Base-by-base conservation (phyloP, 352 stramenopile genomes). In the Phytophthora pinifolia region DNA sequence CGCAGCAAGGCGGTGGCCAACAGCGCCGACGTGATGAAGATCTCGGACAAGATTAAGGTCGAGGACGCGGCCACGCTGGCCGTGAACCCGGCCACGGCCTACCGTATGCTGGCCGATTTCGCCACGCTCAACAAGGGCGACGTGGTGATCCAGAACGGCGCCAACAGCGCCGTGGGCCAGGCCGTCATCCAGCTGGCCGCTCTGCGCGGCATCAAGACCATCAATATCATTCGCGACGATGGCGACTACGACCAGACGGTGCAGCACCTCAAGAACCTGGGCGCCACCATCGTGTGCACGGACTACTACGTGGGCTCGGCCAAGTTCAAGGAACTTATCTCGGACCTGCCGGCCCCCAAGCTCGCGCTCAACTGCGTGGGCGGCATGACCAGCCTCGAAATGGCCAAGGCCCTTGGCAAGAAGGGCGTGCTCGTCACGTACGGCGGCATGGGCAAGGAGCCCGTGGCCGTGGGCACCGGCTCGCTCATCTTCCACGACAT, bases 71-170 rank as follows among this genome's bases (percentile, higher is more conserved):
- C 86, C 6, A 89, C 81, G 36, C 59, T 97, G 12, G 45, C 83
- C 2, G 80, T 95, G 48, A 96, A 95, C 70, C 83, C 88, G 22
- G 75, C 79, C 18, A 94, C 88, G 8, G 88, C 89, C 7, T 94
- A 92, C 67, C 81, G 88, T 38, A 64, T 97, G 59, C 71, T 97
- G 37, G 67, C 72, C 4, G 89, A 97, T 72, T 96, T 96, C 63
- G 68, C 70, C 32, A 65, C 65, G 49, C 78, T 97, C 42, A 64
- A 70, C 47, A 70, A 70, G 57, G 88, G 89, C 48, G 89, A 97
- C 63, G 78, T 90, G 25, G 49, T 97, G 39, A 96, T 96, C 60
- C 89, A 97, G 70, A 97, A 96, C 70, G 89, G 74, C 31, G 88
- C 89, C 25, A 96, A 94, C 71, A 92, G 79, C 54, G 68, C 86